Percentiles rank a stretch among this genome's conserved stretches.
phyloP scores from a whole-genome alignment of 768 basidiomycete genomes.

The Termitomyces sp. region DNA sequence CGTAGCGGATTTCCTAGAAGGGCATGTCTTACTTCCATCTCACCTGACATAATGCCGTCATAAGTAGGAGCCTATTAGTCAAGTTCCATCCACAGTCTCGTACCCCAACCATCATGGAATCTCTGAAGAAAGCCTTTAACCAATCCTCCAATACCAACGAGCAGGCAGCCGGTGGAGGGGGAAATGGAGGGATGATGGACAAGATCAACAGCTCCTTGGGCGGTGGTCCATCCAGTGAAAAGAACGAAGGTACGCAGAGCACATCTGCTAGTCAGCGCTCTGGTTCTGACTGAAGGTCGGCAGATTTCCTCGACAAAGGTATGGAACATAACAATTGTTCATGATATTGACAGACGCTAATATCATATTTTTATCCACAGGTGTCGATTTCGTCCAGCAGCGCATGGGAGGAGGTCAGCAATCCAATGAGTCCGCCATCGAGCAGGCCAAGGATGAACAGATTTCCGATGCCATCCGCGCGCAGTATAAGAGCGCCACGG shows the following conservation, averaged over 20 bases:
- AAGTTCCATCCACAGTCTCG: background rate
- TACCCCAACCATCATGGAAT: background rate
- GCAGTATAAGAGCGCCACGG: slow-evolving; percentile 33
- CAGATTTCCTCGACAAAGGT: slow-evolving; percentile 8
- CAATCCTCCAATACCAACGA: background rate
- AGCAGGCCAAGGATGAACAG: slow-evolving; percentile 41
- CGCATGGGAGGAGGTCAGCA: slow-evolving; percentile 34
- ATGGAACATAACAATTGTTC: background rate
- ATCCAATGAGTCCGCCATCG: slow-evolving; percentile 38
- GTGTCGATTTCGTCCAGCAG: slow-evolving; percentile 40
- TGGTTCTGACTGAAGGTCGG: no score
- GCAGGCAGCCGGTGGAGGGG: background rate
- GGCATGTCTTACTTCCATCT: background rate
- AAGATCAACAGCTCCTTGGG: slow-evolving; percentile 3
- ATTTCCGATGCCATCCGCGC: slow-evolving; percentile 37
- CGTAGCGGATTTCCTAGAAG: background rate
- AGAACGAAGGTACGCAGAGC: background rate
- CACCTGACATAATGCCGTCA: background rate
- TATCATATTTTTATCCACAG: slow-evolving; percentile 12
- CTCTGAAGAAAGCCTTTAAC: background rate
- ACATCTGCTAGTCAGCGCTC: no score
- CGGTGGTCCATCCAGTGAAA: background rate
- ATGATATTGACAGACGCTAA: background rate
- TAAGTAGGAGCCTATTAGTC: background rate
- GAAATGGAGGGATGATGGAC: background rate